Conservation (phyloP, 148 eudicot genomes). For the Pharnaceum exiguum region DNA sequence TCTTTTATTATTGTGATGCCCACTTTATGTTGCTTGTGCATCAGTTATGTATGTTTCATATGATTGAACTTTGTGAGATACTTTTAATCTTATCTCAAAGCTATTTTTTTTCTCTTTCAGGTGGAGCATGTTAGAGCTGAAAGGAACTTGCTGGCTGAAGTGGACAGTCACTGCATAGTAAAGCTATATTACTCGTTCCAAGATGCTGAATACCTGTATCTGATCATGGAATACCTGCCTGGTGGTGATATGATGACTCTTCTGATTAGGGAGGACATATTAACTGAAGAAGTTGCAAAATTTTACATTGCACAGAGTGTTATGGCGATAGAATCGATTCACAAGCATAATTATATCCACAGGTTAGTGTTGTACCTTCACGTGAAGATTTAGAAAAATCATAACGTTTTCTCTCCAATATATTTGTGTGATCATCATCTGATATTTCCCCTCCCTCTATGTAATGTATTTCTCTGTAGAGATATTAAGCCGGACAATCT, state of each 20-base stretch:
- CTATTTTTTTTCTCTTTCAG: constrained; percentile 29
- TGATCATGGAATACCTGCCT: constrained; percentile 93
- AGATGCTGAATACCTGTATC: constrained; percentile 85
- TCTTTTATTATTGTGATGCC: no score
- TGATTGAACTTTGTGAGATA: no score
- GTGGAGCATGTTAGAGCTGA: constrained; percentile 98
- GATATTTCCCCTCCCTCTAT: neutral
- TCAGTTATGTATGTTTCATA: no score
- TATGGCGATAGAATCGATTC: constrained; percentile 92
- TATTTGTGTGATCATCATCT: constrained; percentile 8
- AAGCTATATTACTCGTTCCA: constrained; percentile 91
- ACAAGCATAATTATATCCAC: constrained; percentile 91
- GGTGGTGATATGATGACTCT: constrained; percentile 98
- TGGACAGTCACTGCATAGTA: constrained; percentile 91
- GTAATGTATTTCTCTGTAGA: constrained; percentile 34
- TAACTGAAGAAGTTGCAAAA: constrained; percentile 80
- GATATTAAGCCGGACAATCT: constrained; percentile 98
- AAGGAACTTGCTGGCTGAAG: constrained; percentile 93
- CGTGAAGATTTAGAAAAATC: neutral
- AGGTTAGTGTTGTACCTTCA: constrained; percentile 42
- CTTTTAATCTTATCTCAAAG: constrained; percentile 8
- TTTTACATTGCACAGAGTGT: constrained; percentile 94
- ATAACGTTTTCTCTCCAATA: neutral
- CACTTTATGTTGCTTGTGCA: no score
- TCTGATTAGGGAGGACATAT: constrained; percentile 88